Percentiles rank a stretch among this genome's conserved stretches.
These are phyloP conservation scores for Gnomoniopsis smithogilvyi DNA, from an alignment of 2,329 filamentous ascomycete species.

Conservation along the genomic window DNA sequence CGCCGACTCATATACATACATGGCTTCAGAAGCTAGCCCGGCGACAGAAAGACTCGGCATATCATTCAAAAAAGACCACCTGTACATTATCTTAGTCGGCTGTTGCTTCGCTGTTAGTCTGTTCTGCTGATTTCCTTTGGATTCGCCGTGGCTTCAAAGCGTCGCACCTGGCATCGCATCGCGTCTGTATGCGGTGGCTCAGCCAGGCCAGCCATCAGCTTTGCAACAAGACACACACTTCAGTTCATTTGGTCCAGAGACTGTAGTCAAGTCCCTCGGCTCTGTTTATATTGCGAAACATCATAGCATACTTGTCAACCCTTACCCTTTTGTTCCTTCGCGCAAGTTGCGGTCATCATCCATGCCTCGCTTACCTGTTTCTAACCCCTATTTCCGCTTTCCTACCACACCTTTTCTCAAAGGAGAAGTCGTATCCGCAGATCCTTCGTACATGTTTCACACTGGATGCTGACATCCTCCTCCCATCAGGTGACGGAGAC, in stretches of 20 bases:
- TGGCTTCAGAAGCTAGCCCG: conserved; percentile 29
- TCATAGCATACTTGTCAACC: conserved; percentile 16
- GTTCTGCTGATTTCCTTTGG: conserved; percentile 44
- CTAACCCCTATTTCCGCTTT: conserved; percentile 32
- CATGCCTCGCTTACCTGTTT: conserved; percentile 20
- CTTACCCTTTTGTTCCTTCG: conserved; percentile 15
- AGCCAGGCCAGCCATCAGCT: conserved; percentile 21
- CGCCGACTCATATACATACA: conserved; percentile 20
- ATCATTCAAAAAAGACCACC: conserved; percentile 30
- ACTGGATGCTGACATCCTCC: conserved; percentile 22
- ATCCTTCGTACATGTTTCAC: conserved; percentile 18
- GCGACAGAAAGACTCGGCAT: conserved; percentile 38
- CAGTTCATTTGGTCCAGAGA: conserved; percentile 12
- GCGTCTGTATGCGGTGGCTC: conserved; percentile 24
- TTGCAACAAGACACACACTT: conserved; percentile 19
- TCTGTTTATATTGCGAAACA: conserved; percentile 29
- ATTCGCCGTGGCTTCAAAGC: conserved; percentile 29
- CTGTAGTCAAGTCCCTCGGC: conserved; percentile 23
- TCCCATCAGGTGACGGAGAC: conserved; percentile 55
- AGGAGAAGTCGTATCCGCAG: conserved; percentile 17
- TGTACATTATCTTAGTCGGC: conserved; percentile 54
- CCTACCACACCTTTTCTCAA: conserved; percentile 17
- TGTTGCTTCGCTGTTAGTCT: conserved; percentile 32
- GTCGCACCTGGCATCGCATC: conserved; percentile 35
- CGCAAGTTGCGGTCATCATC: conserved; percentile 19